Evolutionary conservation across 345 rosid genomes (phyloP), one percentile per base, ranked within the genome.

Genomic region (Carallia pectinifolia): DNA sequence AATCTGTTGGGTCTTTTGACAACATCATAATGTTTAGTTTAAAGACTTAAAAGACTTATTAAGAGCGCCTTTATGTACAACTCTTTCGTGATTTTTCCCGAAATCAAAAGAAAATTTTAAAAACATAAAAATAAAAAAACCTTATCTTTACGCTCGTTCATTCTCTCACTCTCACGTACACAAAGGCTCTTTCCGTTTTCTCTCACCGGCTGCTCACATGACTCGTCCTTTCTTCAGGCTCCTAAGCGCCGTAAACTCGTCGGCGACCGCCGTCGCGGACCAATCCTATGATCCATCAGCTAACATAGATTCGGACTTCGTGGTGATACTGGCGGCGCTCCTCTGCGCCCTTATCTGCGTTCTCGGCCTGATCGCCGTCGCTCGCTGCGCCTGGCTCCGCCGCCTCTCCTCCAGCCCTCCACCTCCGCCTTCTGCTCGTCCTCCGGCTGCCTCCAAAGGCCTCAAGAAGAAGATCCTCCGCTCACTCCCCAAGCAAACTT

Each of bases 331-430:
- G 8, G 97, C 97, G 0, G 92, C 93, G 58, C 90, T 94, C 37
- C 90, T 94, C 69, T 94, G 98, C 77, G 95, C 97, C 9, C 76
- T 92, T 0, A 86, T 90, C 12, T 95, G 99, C 74, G 83, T 89
- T 31, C 83, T 95, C 31, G 99, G 99, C 37, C 88, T 95, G 75
- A 61, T 90, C 53, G 91, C 92, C 29, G 93, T 89, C 31, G 92
- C 96, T 13, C 88, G 95, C 38, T 91, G 98, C 77, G 90, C 88
- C 47, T 93, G 98, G 97, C 86, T 94, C 61, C 93, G 98, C 65
- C 91, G 96, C 44, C 53, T 84, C 36, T 82, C 88, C 67, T 74
- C 86, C 65, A 55, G 71, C 10, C 69, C 58, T 3, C 56, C 72
- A 7, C 29, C 68, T 1, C 55, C 62, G 3, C 76, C 60, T 54